Evolutionary conservation across 371 early-diverging fungal genomes (phyloP).

Genomic region (Chytridium lagenaria): DNA sequence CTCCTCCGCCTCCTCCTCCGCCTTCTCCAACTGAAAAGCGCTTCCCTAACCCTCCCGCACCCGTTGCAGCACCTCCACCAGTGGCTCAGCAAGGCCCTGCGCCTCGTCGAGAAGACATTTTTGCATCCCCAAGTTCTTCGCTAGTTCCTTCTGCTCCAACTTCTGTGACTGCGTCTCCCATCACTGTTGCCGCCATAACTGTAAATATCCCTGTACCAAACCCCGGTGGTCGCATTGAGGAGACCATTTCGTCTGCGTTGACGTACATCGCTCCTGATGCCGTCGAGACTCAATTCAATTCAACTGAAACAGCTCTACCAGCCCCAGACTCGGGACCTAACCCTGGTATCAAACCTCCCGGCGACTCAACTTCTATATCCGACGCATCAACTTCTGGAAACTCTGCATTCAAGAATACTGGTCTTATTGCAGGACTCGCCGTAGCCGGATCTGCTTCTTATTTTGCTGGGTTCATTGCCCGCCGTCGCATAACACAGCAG

Average conservation of each 20-base stretch:
- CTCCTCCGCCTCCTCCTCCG: neutral
- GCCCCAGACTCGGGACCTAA: too few relatives aligned
- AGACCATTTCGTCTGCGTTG: neutral
- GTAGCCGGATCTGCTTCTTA: neutral
- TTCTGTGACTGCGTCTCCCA: neutral
- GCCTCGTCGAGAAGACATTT: neutral
- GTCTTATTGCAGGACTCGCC: neutral
- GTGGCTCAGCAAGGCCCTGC: neutral
- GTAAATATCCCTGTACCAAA: neutral
- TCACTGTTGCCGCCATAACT: neutral
- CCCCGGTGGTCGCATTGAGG: neutral
- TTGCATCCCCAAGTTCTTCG: neutral
- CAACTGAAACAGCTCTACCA: too few relatives aligned
- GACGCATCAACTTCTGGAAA: neutral
- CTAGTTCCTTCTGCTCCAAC: neutral
- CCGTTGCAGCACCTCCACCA: neutral
- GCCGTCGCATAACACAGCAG: neutral
- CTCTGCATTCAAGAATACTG: neutral
- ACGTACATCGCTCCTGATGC: neutral
- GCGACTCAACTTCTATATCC: neutral
- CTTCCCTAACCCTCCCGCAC: slow-evolving; percentile 13
- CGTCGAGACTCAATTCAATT: too few relatives aligned
- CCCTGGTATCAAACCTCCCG: neutral
- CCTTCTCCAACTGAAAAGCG: neutral
- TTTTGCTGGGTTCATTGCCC: neutral